A percentile compares a stretch with the other conserved stretches of the same genome.
Evolutionary conservation across 768 basidiomycete genomes (phyloP).

Genomic region (Auricularia cornea): DNA sequence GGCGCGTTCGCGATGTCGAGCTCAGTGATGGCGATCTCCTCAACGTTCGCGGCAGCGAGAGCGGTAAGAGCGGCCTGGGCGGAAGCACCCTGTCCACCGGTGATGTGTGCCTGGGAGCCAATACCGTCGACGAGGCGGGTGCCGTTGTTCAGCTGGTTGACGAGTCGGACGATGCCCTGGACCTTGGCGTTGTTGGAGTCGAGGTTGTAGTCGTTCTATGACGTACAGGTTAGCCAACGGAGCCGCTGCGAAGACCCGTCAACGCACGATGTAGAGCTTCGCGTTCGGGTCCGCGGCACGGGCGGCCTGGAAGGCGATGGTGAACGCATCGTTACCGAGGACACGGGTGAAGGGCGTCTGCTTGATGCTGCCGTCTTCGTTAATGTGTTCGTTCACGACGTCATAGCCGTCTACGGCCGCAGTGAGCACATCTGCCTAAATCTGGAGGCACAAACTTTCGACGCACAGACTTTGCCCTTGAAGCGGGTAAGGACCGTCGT

Average conservation of each 20-base stretch:
- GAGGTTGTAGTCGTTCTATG: slow-evolving; percentile 26
- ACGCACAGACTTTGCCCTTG: slow-evolving; percentile 8
- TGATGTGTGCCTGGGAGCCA: slow-evolving; percentile 40
- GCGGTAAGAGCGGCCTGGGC: slow-evolving; percentile 36
- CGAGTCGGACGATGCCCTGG: slow-evolving; percentile 30
- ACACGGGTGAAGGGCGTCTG: slow-evolving; percentile 41
- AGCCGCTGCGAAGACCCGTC: slow-evolving; percentile 2
- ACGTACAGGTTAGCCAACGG: neutral
- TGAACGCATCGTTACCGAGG: slow-evolving; percentile 42
- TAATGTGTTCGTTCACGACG: slow-evolving; percentile 36
- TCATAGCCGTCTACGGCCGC: slow-evolving; percentile 6
- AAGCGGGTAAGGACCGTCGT: slow-evolving; percentile 6
- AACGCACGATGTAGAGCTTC: slow-evolving; percentile 22
- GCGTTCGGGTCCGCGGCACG: slow-evolving; percentile 40
- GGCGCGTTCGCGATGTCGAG: slow-evolving; percentile 27
- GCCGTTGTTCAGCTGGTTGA: slow-evolving; percentile 33
- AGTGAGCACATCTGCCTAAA: neutral
- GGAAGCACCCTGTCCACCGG: slow-evolving; percentile 32
- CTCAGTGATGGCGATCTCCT: slow-evolving; percentile 39
- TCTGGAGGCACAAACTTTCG: neutral
- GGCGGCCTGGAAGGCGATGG: slow-evolving; percentile 43
- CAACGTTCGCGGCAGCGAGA: slow-evolving; percentile 34
- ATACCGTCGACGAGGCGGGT: slow-evolving; percentile 39
- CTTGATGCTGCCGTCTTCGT: slow-evolving; percentile 41
- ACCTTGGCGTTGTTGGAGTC: slow-evolving; percentile 41